Evolutionary conservation across 805 yeast species (phyloP).

Genomic region (Cyberlindnera misumaiensis): DNA sequence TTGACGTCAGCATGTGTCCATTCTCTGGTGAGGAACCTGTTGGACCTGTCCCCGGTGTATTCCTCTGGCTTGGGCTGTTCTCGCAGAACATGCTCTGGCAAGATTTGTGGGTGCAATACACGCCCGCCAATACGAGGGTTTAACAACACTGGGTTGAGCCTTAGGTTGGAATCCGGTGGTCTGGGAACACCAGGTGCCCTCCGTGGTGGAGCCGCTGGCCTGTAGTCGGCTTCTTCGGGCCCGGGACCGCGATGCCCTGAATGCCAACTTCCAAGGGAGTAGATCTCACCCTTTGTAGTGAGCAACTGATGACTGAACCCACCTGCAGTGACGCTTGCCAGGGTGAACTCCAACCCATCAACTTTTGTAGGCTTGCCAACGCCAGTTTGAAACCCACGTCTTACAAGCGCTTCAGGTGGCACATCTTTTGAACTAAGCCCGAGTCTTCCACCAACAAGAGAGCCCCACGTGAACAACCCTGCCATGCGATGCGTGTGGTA

Average conservation of each 20-base stretch:
- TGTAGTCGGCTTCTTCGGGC: conserved; percentile 31
- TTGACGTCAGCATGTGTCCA: conserved; percentile 15
- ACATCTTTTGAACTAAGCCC: conserved; percentile 31
- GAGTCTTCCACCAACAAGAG: conserved; percentile 35
- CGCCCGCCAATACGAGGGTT: conserved; percentile 4
- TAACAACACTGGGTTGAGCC: conserved; percentile 1
- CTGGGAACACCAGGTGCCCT: conserved; percentile 1
- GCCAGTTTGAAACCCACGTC: conserved; percentile 20
- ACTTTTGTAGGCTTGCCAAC: conserved; percentile 35
- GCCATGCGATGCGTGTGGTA: conserved; percentile 35
- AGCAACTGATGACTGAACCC: conserved; percentile 60
- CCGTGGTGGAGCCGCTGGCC: conserved; percentile 6
- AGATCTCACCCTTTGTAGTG: conserved; percentile 48
- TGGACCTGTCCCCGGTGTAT: no score
- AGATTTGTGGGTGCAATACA: background rate
- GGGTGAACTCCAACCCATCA: conserved; percentile 29
- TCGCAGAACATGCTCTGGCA: background rate
- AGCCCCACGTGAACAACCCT: conserved; percentile 47
- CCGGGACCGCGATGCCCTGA: conserved; percentile 36
- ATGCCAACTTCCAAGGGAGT: conserved; percentile 44
- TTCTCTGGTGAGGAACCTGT: conserved; percentile 13
- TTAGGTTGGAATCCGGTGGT: conserved; percentile 2
- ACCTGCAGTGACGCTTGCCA: conserved; percentile 49
- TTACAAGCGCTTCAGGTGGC: conserved; percentile 20
- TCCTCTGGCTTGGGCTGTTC: no score